phyloP scores from a whole-genome alignment of 176 grass and related monocot species.

The Avena insularis region DNA sequence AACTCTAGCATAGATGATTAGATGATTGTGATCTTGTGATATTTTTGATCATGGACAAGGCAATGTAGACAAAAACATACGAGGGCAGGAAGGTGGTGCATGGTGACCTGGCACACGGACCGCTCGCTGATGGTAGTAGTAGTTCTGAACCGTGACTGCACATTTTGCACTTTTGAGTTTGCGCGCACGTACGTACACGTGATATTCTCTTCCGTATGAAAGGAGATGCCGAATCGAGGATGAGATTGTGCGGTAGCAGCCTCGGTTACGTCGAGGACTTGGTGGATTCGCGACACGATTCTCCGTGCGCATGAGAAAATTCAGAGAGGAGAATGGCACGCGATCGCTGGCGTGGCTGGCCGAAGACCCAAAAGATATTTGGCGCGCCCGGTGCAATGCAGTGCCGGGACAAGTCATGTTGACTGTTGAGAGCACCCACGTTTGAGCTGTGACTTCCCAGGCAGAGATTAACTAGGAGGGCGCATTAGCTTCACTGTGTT shows the following conservation, averaged over 20 bases:
- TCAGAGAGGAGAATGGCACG: neutral
- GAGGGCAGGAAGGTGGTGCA: no score
- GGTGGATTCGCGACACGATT: constrained; percentile 2
- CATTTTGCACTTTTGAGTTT: neutral
- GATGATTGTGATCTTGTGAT: no score
- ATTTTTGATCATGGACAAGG: no score
- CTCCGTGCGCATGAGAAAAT: neutral
- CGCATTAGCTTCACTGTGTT: constrained; percentile 16
- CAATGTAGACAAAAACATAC: no score
- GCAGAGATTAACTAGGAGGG: neutral
- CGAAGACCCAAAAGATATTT: neutral
- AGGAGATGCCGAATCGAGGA: constrained; percentile 19
- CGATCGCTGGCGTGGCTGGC: no score
- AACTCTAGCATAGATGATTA: no score
- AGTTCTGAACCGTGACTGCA: neutral
- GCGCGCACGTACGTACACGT: neutral
- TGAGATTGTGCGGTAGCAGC: constrained; percentile 7
- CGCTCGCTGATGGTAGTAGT: no score
- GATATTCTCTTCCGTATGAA: neutral
- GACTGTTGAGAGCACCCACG: neutral
- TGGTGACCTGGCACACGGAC: no score
- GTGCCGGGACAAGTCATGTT: neutral
- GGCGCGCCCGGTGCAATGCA: neutral
- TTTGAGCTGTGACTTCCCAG: neutral
- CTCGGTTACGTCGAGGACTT: constrained; percentile 20